Evolutionary conservation across 805 yeast genomes (phyloP), one percentile per base, ranked within the genome.

Genomic region (Cyberlindnera mississippiensis): DNA sequence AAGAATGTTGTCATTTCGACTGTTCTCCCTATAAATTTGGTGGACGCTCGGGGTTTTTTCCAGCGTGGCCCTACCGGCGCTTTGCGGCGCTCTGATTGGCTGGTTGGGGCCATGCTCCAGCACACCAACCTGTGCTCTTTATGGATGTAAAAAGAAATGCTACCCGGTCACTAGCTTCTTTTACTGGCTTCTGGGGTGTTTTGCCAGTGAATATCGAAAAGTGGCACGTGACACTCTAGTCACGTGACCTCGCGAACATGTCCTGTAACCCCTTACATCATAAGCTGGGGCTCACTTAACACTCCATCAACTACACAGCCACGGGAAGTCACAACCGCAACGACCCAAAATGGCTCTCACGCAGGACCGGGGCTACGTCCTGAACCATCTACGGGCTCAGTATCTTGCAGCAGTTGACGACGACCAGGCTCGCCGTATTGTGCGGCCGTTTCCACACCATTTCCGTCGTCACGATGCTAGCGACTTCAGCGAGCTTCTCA

Each of bases 381-480:
- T 57, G 35, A 57, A 55, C 40, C 45, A 45, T 6, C 38, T 57
- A 4, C 41, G 62, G 17, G 43, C 51, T 4, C 56, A 49, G 37
- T 57, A 49, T 33, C 49, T 57, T 3, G 14, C 33, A 1, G 28
- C 35, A 1, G 45, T 36, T 3, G 57, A 53, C 18, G 52, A 50
- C 8, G 62, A 57, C 10, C 61, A 55, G 42, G 42, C 55, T 11
- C 45, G 36, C 13, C 39, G 62, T 13, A 42, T 55, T 13, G 52
- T 57, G 26, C 39, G 57, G 26, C 59, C 57, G 13, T 52, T 33
- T 22, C 41, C 45, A 13, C 35, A 33, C 27, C 6, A 3, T 20
- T 22, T 31, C 37, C 33, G 16, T 3, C 27, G 33, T 31, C 44
- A 34, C 13, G 36, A 30, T n/a, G 22, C 26, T 6, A 32, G 17